phyloP scores from a whole-genome alignment of 768 basidiomycete species.

The Serendipita indica region DNA sequence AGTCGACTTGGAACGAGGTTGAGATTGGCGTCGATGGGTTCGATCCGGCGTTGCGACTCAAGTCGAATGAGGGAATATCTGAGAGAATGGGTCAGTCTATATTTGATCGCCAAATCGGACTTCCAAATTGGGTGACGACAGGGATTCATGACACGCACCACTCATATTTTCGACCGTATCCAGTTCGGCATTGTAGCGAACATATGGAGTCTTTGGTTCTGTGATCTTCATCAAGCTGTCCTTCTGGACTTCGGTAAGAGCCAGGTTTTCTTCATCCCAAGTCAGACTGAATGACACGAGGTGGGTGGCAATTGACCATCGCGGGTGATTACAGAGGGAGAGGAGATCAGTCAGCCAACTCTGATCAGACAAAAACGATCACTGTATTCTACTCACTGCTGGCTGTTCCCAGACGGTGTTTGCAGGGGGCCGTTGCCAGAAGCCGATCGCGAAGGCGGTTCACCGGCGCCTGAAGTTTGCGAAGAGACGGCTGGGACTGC shows the following conservation, averaged over 20 bases:
- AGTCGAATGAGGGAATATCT: slow-evolving; percentile 77
- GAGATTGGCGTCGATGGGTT: slow-evolving; percentile 28
- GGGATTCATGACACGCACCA: slow-evolving; percentile 35
- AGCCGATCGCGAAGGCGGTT: background rate
- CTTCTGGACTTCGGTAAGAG: slow-evolving; percentile 83
- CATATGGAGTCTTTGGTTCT: slow-evolving; percentile 94
- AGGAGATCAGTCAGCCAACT: background rate
- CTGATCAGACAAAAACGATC: background rate
- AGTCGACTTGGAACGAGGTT: slow-evolving; percentile 42
- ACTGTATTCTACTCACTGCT: background rate
- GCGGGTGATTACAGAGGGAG: background rate
- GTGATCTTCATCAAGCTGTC: slow-evolving; percentile 98
- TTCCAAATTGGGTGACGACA: background rate
- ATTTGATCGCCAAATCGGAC: background rate
- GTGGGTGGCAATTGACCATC: background rate
- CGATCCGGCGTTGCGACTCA: slow-evolving; percentile 22
- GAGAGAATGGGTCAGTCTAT: background rate
- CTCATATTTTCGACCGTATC: slow-evolving; percentile 56
- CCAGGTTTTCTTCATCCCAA: slow-evolving; percentile 93
- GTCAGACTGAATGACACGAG: slow-evolving; percentile 46
- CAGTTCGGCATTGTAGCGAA: slow-evolving; percentile 77
- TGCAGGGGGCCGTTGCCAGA: background rate
- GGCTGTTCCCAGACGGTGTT: background rate
- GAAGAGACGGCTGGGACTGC: slow-evolving; percentile 17
- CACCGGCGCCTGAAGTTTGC: background rate